Conservation (phyloP, 371 early-diverging fungal species). For the Thermomucor indicae-seudaticae region DNA sequence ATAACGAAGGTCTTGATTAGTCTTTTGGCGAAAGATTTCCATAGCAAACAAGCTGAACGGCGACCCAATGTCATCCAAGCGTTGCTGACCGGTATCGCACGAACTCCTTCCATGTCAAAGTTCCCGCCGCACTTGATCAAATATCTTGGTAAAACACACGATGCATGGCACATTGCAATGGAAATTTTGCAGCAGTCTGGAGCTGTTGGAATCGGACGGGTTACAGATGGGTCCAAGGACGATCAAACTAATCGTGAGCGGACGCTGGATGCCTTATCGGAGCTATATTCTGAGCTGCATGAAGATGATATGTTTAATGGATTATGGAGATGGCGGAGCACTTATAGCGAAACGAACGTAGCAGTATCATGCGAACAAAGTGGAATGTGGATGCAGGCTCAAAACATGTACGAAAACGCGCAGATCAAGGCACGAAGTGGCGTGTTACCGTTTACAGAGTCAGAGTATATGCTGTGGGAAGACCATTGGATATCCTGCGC, state of each 20-base stretch:
- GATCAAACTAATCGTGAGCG: constrained; percentile 88
- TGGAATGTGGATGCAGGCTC: constrained; percentile 93
- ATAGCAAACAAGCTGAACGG: constrained; percentile 68
- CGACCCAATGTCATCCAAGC: constrained; percentile 95
- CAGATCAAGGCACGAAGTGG: constrained; percentile 91
- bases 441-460: constrained; percentile 88
- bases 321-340: constrained; percentile 88
- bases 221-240: constrained; percentile 62
- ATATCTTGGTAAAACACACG: constrained; percentile 85
- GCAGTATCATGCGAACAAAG: constrained; percentile 94
- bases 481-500: constrained; percentile 95
- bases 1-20: constrained; percentile 75
- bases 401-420: constrained; percentile 90
- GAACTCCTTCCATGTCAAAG: constrained; percentile 66
- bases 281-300: constrained; percentile 71
- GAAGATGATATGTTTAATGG: constrained; percentile 94
- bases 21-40: constrained; percentile 90
- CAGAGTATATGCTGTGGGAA: constrained; percentile 98
- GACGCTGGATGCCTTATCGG: constrained; percentile 85
- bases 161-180: constrained; percentile 88
- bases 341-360: constrained; percentile 94
- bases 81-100: constrained; percentile 80
- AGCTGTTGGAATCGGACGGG: constrained; percentile 36
- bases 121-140: constrained; percentile 92
- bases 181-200: constrained; percentile 66